Evolutionary conservation across 345 rosid species (phyloP).

Genomic region (Erucastrum elatum): DNA sequence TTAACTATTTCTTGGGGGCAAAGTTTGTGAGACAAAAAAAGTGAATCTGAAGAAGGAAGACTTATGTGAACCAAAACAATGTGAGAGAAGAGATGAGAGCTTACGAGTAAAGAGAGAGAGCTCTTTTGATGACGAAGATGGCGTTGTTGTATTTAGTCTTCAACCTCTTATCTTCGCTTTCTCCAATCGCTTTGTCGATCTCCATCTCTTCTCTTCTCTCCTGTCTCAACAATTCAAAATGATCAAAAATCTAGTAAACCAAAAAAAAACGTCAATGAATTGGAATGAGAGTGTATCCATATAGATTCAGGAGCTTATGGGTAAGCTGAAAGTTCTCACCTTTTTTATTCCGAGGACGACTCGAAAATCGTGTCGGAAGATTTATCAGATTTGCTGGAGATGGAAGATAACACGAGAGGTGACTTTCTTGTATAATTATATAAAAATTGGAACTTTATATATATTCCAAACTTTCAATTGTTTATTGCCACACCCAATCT

Average conservation of each 20-base stretch:
- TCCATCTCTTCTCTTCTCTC: constrained; percentile 53
- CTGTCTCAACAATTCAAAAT: constrained; percentile 11
- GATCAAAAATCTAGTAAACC: neutral
- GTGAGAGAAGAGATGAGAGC: constrained; percentile 37
- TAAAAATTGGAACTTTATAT: no score
- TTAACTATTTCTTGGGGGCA: no score
- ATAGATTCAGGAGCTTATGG: no score
- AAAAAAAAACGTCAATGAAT: no score
- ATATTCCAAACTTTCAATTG: neutral
- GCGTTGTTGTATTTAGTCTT: constrained; percentile 93
- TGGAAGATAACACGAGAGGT: neutral
- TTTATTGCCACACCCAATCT: constrained; percentile 40
- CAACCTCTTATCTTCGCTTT: constrained; percentile 83
- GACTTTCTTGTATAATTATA: neutral
- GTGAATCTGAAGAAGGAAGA: constrained; percentile 25
- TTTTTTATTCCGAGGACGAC: constrained; percentile 12
- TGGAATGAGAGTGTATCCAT: neutral
- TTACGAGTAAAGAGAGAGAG: constrained; percentile 90
- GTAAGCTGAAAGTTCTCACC: constrained; percentile 9
- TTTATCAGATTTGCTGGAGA: constrained; percentile 12
- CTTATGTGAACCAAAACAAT: no score
- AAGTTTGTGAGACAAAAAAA: neutral
- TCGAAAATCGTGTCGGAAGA: neutral
- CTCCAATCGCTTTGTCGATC: constrained; percentile 81
- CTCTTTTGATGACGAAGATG: constrained; percentile 78